phyloP scores from a whole-genome alignment of 768 basidiomycete genomes.

The Epithele typhae region DNA sequence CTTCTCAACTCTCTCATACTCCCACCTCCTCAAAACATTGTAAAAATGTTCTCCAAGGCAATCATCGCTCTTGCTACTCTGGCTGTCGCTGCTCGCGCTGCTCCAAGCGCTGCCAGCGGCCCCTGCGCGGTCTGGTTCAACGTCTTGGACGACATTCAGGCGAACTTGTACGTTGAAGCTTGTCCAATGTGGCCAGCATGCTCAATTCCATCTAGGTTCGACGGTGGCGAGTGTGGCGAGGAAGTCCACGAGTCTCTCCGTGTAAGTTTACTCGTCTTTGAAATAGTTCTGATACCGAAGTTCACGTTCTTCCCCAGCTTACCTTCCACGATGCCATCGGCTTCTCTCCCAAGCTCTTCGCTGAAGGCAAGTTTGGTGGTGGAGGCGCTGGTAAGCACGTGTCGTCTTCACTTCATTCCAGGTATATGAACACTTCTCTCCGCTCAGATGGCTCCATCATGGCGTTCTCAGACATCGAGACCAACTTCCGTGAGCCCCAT shows the following conservation, averaged over 20 bases:
- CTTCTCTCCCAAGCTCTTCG: constrained; percentile 13
- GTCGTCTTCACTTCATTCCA: not conserved
- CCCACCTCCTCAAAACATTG: constrained; percentile 19
- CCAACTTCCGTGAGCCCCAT: constrained; percentile 14
- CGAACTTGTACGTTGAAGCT: constrained; percentile 4
- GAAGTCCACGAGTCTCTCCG: constrained; percentile 11
- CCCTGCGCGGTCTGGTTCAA: constrained; percentile 14
- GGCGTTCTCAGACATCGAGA: constrained; percentile 38
- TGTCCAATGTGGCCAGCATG: no score
- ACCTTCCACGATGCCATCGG: constrained; percentile 26
- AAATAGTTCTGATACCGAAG: not conserved
- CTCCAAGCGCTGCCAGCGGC: not conserved
- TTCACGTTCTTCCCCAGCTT: constrained; percentile 8
- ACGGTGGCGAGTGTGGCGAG: constrained; percentile 12
- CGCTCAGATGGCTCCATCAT: constrained; percentile 47
- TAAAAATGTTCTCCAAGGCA: constrained; percentile 1
- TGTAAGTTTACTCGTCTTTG: not conserved
- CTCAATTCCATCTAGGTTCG: constrained; percentile 1
- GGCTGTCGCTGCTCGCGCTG: not conserved
- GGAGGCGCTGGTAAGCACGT: constrained; percentile 21
- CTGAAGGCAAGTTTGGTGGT: constrained; percentile 16
- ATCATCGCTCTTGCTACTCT: not conserved
- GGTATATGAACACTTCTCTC: constrained; percentile 1
- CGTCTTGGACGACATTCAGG: constrained; percentile 14
- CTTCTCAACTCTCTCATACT: constrained; percentile 23